Evolutionary conservation across 2,329 filamentous ascomycete genomes (phyloP).

Genomic region (Alternaria sp.): DNA sequence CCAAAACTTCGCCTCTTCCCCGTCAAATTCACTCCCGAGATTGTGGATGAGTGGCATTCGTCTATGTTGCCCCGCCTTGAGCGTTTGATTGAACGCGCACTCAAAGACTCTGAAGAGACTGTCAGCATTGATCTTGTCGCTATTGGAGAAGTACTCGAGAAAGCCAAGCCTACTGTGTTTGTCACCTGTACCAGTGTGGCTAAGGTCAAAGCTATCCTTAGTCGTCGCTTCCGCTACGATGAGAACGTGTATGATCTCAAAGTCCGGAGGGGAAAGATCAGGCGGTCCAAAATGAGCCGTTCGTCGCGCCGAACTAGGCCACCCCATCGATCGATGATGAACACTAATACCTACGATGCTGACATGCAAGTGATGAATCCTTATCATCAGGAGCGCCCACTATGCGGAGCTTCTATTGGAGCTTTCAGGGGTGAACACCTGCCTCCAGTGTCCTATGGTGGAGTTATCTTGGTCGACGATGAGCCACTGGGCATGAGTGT

Average conservation of each 20-base stretch:
- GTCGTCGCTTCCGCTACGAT: constrained; percentile 75
- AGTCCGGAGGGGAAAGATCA: constrained; percentile 73
- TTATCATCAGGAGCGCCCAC: constrained; percentile 78
- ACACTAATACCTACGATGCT: constrained; percentile 44
- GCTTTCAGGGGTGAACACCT: constrained; percentile 87
- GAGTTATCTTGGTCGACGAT: constrained; percentile 83
- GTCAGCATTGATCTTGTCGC: constrained; percentile 80
- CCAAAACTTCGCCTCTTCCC: constrained; percentile 52
- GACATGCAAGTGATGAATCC: constrained; percentile 67
- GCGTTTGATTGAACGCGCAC: constrained; percentile 72
- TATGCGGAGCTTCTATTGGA: constrained; percentile 91
- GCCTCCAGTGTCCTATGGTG: constrained; percentile 89
- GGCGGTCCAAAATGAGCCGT: constrained; percentile 65
- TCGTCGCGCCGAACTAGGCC: constrained; percentile 39
- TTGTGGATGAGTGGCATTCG: constrained; percentile 75
- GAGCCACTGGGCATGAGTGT: constrained; percentile 93
- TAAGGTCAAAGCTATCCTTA: constrained; percentile 75
- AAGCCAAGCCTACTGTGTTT: constrained; percentile 75
- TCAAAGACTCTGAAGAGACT: constrained; percentile 77
- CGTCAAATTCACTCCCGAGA: constrained; percentile 66
- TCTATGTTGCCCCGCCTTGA: constrained; percentile 77
- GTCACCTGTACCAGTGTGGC: constrained; percentile 78
- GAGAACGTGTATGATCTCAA: constrained; percentile 70
- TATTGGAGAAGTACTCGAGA: constrained; percentile 72
- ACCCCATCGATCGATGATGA: constrained; percentile 53